Base-by-base conservation (phyloP, 305 asterid species). In the Solanum chacoense region DNA sequence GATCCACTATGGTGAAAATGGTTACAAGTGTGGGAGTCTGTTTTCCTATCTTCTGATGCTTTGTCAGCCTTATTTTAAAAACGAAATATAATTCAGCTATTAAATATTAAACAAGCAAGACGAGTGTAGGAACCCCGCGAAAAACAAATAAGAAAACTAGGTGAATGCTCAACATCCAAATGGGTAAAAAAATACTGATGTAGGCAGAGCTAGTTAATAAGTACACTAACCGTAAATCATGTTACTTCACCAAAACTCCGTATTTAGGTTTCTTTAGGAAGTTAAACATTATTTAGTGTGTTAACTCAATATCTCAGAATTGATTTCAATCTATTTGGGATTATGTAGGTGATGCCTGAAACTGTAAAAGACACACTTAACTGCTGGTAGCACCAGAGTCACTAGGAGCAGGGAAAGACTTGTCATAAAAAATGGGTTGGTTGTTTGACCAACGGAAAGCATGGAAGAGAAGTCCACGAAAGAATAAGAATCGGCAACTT, bases 11-110 rank as follows among this genome's bases (percentile, higher is more conserved):
- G 76, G 28, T 42, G 42, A 18, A n/a, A 65, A 45, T 26, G 81
- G 83, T 78, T 32, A 42, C 37, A n/a, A 80, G 63, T 67, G 9
- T 16, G 36, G 31, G 77, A 34, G 38, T 42, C 14, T 38, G 69
- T 71, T 88, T 37, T 69, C 77, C 72, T 45, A 50, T 86, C 35
- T 50, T 89, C 91, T 59, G 77, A 69, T 72, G 87, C 87, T 87
- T 75, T 89, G 80, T 50, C 77, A 87, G 37, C 91, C 96, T 94
- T 84, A 40, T 90, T 91, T 55, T 76, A 0, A 50, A 74, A 81
- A 42, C 1, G 55, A 38, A n/a, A 63, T 11, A 8, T 38, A 16
- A 22, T 31, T 88, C 80, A 88, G 85, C 32, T 63, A 67, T 81
- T 38, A 16, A 11, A 34, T 37, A 50, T 75, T 31, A n/a, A 31